phyloP scores from a whole-genome alignment of 2,329 filamentous ascomycete species.

The Trichoderma sp. region DNA sequence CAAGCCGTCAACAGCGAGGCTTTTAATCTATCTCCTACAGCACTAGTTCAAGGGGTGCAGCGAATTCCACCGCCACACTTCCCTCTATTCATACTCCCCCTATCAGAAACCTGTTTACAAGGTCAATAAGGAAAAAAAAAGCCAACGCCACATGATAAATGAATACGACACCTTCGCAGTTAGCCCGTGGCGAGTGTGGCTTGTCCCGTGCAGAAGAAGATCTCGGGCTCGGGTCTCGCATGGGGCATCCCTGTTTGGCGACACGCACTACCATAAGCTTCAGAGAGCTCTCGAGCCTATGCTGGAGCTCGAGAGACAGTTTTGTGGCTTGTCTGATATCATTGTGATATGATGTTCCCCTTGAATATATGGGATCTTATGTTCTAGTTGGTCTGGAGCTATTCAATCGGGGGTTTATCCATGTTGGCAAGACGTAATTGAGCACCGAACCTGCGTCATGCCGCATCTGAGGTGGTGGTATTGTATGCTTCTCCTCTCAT shows the following conservation, averaged over 20 bases:
- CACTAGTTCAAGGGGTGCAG: conserved; percentile 16
- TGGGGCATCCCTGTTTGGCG: conserved; percentile 7
- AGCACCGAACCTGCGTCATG: conserved; percentile 11
- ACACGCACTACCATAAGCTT: not conserved
- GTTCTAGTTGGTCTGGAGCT: not conserved
- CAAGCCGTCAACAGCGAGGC: not conserved
- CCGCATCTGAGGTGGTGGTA: not conserved
- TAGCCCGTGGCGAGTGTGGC: conserved; percentile 24
- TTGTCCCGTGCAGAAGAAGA: not conserved
- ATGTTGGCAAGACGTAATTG: conserved; percentile 17
- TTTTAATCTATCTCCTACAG: not conserved
- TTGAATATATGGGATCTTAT: not conserved
- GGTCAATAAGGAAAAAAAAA: not conserved
- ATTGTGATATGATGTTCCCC: conserved; percentile 21
- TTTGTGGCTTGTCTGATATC: conserved; percentile 23
- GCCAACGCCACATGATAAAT: conserved; percentile 22
- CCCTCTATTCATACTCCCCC: conserved; percentile 7
- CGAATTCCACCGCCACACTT: conserved; percentile 8
- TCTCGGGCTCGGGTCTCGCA: conserved; percentile 10
- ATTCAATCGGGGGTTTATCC: conserved; percentile 7
- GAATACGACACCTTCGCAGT: conserved; percentile 17
- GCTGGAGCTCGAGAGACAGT: not conserved
- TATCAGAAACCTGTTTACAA: conserved; percentile 16
- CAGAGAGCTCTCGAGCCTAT: conserved; percentile 1
- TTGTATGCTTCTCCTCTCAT: not conserved